Percentiles rank a stretch among this genome's conserved stretches.
These are phyloP conservation scores for Centaurea solstitialis DNA, from an alignment of 129 eudicot species.

Conservation along the genomic window DNA sequence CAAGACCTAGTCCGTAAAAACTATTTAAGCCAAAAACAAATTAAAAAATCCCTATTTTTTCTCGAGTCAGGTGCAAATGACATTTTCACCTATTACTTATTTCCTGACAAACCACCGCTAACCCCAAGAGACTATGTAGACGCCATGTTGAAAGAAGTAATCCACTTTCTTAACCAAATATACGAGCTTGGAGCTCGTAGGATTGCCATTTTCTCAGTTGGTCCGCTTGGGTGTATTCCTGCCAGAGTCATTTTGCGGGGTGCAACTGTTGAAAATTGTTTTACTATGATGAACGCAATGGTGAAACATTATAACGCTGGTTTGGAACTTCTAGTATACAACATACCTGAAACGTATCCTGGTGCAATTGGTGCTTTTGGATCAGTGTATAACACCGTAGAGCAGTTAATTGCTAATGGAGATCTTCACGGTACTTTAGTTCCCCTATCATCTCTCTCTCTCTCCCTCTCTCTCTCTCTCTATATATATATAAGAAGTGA, in stretches of 20 bases:
- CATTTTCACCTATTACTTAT: slow-evolving; percentile 53
- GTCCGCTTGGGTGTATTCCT: slow-evolving; percentile 79
- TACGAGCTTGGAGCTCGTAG: slow-evolving; percentile 59
- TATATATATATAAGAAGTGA: background rate
- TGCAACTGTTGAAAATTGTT: slow-evolving; percentile 43
- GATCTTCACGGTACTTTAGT: slow-evolving; percentile 41
- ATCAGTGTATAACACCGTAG: slow-evolving; percentile 38
- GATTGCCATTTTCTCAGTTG: slow-evolving; percentile 52
- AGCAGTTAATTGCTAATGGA: slow-evolving; percentile 40
- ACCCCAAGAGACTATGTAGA: slow-evolving; percentile 36
- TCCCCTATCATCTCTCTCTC: background rate
- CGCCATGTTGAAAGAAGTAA: slow-evolving; percentile 54
- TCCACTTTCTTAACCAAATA: slow-evolving; percentile 38
- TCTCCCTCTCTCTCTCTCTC: background rate
- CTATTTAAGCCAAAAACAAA: slow-evolving; percentile 31
- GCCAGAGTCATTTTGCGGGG: slow-evolving; percentile 55
- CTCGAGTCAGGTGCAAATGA: slow-evolving; percentile 70
- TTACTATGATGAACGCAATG: slow-evolving; percentile 50
- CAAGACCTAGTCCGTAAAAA: slow-evolving; percentile 39
- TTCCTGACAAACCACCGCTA: slow-evolving; percentile 28
- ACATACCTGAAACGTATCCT: slow-evolving; percentile 40
- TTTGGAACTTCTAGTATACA: slow-evolving; percentile 40
- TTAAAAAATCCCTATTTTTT: slow-evolving; percentile 43
- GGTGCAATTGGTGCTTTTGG: slow-evolving; percentile 60
- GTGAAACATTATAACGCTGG: slow-evolving; percentile 54